Conservation (phyloP, 192 early-diverging fungal species). For the Entomortierella parvispora region DNA sequence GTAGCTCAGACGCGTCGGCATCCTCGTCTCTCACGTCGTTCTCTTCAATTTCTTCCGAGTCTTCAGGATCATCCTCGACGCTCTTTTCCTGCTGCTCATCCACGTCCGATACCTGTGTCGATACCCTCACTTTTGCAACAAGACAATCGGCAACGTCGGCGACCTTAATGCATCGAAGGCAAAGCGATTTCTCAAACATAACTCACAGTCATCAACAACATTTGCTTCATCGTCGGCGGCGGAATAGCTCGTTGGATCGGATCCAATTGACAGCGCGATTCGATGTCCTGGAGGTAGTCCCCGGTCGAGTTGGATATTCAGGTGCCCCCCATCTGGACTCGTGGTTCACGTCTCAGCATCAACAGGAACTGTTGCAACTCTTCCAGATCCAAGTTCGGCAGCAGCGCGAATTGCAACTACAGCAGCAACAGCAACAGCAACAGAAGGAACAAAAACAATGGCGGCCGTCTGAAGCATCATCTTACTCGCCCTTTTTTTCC, state of each 20-base stretch:
- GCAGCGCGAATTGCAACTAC: conserved; percentile 10
- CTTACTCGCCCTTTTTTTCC: too few species aligned
- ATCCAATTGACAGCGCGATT: conserved; percentile 10
- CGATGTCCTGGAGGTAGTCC: conserved; percentile 20
- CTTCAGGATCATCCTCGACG: conserved; percentile 11
- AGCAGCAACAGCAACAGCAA: neutral
- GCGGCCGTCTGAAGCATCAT: too few species aligned
- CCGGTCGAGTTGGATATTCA: conserved; percentile 14
- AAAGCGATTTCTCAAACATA: too few species aligned
- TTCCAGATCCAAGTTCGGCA: conserved; percentile 33
- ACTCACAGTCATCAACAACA: neutral
- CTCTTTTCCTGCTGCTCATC: neutral
- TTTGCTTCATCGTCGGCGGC: neutral
- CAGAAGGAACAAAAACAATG: neutral
- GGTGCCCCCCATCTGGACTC: conserved; percentile 11
- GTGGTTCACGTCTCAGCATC: conserved; percentile 47
- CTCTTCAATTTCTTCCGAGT: conserved; percentile 12
- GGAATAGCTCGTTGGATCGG: neutral
- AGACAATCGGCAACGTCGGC: neutral
- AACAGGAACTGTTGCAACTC: conserved; percentile 30
- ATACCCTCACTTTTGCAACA: neutral
- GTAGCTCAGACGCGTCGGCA: conserved; percentile 8
- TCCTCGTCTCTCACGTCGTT: conserved; percentile 3
- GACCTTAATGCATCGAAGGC: too few species aligned
- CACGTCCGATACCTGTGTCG: conserved; percentile 2